Conservation (phyloP, 2,329 filamentous ascomycete genomes). For the Dothideomycetes sp. region DNA sequence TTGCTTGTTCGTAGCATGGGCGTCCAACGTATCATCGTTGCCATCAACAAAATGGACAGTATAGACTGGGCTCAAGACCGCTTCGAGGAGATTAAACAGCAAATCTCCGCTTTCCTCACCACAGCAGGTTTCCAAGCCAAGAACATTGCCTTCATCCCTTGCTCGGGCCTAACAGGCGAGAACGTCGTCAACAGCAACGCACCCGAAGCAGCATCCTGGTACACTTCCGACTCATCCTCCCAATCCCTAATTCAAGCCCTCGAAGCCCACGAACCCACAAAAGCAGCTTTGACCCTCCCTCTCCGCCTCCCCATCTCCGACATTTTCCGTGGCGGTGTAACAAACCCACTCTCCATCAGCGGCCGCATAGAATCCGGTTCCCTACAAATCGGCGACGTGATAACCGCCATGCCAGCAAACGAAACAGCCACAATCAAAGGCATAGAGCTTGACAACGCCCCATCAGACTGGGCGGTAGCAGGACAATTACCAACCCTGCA, state of each 20-base stretch:
- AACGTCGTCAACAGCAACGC: conserved; percentile 65
- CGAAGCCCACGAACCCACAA: conserved; percentile 67
- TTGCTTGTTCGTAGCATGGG: conserved; percentile 84
- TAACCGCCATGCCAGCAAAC: conserved; percentile 71
- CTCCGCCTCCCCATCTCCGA: conserved; percentile 81
- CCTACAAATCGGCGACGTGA: conserved; percentile 71
- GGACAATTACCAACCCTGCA: conserved; percentile 84
- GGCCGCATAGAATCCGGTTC: conserved; percentile 79
- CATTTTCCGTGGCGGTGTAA: conserved; percentile 69
- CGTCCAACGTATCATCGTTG: conserved; percentile 77
- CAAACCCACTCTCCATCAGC: conserved; percentile 74
- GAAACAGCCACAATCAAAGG: conserved; percentile 75
- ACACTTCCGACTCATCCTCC: conserved; percentile 44
- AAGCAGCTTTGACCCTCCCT: conserved; percentile 60
- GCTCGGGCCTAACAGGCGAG: conserved; percentile 79
- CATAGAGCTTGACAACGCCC: conserved; percentile 64
- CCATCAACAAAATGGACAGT: conserved; percentile 90
- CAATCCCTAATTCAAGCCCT: conserved; percentile 73
- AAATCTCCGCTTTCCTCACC: conserved; percentile 73
- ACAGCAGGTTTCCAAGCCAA: conserved; percentile 73
- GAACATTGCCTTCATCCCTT: conserved; percentile 78
- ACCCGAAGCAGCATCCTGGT: conserved; percentile 56
- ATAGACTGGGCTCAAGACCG: conserved; percentile 72
- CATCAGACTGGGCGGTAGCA: conserved; percentile 80
- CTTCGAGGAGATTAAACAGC: conserved; percentile 76